A percentile compares a stretch with the other conserved stretches of the same genome.
Evolutionary conservation across 169 alveolate genomes (phyloP).

Genomic region (Eimeria zaria): DNA sequence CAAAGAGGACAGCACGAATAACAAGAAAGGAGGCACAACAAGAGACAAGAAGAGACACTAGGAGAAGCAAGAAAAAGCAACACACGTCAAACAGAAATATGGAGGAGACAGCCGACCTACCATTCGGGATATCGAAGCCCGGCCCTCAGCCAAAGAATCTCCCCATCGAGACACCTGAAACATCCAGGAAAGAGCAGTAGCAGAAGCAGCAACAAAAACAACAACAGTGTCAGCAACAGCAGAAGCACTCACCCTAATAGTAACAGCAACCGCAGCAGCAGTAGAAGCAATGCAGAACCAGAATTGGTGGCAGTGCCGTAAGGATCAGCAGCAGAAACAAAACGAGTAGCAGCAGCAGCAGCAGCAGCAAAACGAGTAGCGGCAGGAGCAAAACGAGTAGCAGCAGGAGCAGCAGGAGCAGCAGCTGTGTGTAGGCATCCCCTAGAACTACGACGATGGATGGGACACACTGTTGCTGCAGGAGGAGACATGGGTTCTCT

Average conservation of each 20-base stretch:
- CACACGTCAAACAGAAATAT: no score
- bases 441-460: neutral
- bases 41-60: no score
- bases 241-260: neutral
- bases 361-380: neutral
- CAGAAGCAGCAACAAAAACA: neutral
- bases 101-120: neutral
- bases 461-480: neutral
- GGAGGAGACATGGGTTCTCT: neutral
- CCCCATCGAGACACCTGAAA: conserved; percentile 5
- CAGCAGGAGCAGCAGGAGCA: neutral
- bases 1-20: no score
- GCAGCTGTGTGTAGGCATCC: neutral
- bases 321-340: neutral
- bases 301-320: neutral
- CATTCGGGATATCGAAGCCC: conserved; percentile 1
- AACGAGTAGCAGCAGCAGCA: neutral
- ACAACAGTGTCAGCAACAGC: neutral
- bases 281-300: neutral
- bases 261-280: neutral
- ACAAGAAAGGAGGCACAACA: no score
- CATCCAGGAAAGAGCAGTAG: neutral
- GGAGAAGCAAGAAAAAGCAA: no score
- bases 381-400: neutral
- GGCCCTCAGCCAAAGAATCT: neutral